Percentiles rank a stretch among this genome's conserved stretches.
These are phyloP conservation scores for Tuber microsphaerosporum DNA, from an alignment of 495 filamentous ascomycete species.

Conservation along the genomic window DNA sequence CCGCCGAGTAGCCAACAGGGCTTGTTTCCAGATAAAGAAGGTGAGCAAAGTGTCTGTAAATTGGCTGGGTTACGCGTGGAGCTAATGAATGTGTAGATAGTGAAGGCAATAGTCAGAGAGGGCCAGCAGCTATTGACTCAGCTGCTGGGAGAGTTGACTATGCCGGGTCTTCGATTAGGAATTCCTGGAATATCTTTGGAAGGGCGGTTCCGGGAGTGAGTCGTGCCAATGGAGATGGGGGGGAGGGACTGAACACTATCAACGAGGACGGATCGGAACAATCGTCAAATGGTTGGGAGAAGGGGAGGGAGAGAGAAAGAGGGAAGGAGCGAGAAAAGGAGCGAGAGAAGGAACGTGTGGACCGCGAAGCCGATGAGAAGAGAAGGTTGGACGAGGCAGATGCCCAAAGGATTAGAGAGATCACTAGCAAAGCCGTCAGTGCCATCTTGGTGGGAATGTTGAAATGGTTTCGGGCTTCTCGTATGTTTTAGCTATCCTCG, in stretches of 20 bases:
- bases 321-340: conserved; percentile 19
- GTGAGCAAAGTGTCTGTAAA: conserved; percentile 16
- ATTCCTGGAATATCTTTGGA: conserved; percentile 37
- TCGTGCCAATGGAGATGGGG: conserved; percentile 12
- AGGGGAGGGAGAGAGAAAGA: conserved; percentile 4
- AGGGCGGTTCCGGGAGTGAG: conserved; percentile 3
- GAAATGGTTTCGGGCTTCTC: conserved; percentile 95
- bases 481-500: conserved; percentile 49
- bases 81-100: conserved; percentile 4
- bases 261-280: conserved; percentile 6
- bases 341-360: conserved; percentile 19
- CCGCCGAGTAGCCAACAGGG: conserved; percentile 24
- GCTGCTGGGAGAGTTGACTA: conserved; percentile 25
- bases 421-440: conserved; percentile 81
- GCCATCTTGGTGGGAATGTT: conserved; percentile 74
- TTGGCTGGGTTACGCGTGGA: conserved; percentile 8
- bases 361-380: conserved; percentile 35
- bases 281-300: neutral
- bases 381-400: conserved; percentile 63
- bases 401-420: conserved; percentile 70
- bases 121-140: conserved; percentile 13
- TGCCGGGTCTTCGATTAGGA: conserved; percentile 22
- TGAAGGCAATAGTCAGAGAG: conserved; percentile 6
- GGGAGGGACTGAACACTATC: conserved; percentile 10
- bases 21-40: conserved; percentile 31